phyloP scores from a whole-genome alignment of 129 eudicot genomes.

The Tagetes patula region DNA sequence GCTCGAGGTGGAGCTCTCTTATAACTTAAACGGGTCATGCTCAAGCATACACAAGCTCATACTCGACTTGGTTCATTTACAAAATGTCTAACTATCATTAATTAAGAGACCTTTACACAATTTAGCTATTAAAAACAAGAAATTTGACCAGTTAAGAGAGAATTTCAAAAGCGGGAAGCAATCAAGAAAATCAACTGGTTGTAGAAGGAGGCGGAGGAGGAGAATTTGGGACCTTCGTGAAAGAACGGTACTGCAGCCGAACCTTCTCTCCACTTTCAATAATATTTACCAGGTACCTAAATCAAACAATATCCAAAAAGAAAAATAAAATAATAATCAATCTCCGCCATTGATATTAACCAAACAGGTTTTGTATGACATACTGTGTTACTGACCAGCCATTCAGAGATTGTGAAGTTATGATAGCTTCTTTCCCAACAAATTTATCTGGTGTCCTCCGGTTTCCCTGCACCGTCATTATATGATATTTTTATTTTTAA shows the following conservation, averaged over 20 bases:
- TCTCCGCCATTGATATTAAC: neutral
- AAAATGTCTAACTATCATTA: neutral
- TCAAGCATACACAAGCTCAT: neutral
- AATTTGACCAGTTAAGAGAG: neutral
- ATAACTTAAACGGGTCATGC: neutral
- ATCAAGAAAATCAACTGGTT: slow-evolving; percentile 36
- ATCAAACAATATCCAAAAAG: neutral
- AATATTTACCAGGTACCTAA: slow-evolving; percentile 84
- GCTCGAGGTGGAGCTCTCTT: too few relatives aligned
- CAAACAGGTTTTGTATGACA: neutral
- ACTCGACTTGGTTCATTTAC: neutral
- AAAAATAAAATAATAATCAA: neutral
- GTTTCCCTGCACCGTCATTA: slow-evolving; percentile 90
- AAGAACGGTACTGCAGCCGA: slow-evolving; percentile 85
- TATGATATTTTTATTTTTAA: too few relatives aligned
- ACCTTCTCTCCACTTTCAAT: slow-evolving; percentile 85
- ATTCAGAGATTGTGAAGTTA: slow-evolving; percentile 90
- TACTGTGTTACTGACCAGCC: slow-evolving; percentile 73
- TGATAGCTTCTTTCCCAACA: slow-evolving; percentile 95
- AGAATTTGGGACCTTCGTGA: slow-evolving; percentile 52
- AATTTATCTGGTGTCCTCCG: slow-evolving; percentile 94
- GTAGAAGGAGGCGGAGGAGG: slow-evolving; percentile 20
- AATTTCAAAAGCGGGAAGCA: neutral
- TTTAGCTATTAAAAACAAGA: neutral
- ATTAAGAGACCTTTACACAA: neutral